Evolutionary conservation across 352 stramenopile genomes (phyloP), one percentile per base, ranked within the genome.

Genomic region (Phytophthora lateralis): DNA sequence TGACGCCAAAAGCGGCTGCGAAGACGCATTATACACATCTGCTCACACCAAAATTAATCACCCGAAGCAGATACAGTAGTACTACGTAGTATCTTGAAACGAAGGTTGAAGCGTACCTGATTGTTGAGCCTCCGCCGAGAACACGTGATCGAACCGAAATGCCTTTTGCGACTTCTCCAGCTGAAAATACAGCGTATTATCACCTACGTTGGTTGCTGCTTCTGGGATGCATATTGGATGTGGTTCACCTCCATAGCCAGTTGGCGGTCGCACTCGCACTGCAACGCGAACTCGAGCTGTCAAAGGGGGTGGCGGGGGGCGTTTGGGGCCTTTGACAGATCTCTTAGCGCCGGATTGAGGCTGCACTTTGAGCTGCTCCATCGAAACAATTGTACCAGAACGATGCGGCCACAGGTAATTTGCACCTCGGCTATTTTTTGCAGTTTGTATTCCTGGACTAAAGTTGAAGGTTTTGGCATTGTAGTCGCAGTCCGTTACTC

Each of bases 71-170:
- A 44, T 45, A 20, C 17, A 44, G 20, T 24, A 44, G n/a, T n/a
- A n/a, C n/a, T n/a, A n/a, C n/a, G n/a, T n/a, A n/a, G 2, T n/a
- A 45, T 6, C n/a, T 45, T 37, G 5, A 45, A 55, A 17, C n/a
- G 18, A 37, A 32, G 27, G 27, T 34, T 9, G 4, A 10, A 38
- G 60, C 55, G 17, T 53, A 84, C 75, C 72, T 47, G 73, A 56
- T 55, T 91, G 82, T 6, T 35, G 67, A 4, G 74, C 57, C 12
- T 72, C 52, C 0, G 42, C 20, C 8, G 62, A 56, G 49, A 91
- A 87, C 20, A 91, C 72, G 52, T 91, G 78, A 51, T 93, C 85
- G 52, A 88, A 90, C 29, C 62, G 75, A 58, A 86, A 90, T 6
- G 52, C 56, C 58, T 88, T 90, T 63, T 60, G 21, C 26, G 73